Base-by-base conservation (phyloP, 805 yeast species). In the Debaryomyces prosopidis region DNA sequence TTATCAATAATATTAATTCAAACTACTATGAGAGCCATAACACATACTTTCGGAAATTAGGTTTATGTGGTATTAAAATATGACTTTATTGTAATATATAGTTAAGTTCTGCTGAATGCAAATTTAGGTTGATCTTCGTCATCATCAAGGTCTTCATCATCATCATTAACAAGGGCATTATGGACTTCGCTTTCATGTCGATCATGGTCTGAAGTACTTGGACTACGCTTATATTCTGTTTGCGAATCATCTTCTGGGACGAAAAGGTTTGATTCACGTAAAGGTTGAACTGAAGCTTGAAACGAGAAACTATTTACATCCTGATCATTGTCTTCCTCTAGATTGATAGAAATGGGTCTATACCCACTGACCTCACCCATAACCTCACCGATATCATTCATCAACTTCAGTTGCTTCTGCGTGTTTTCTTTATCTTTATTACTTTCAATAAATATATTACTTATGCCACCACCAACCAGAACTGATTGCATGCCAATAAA, bases 11-110 rank as follows among this genome's bases (percentile, higher is more conserved):
- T 43, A 35, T 38, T 27, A 33, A 33, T 12, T 46, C 47, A 27
- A 54, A 58, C 32, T 62, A 65, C 53, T 58, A 63, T 42, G 60
- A 60, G 28, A 61, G 54, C 30, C 76, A 71, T 48, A 63, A 61
- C 28, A 65, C 70, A 8, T 71, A 71, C 46, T 70, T 71, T 45
- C 59, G 76, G 39, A 57, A 49, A 26, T 44, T 71, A 57, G 75
- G 75, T 0, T 46, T 61, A 4, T 68, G 72, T 48, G 65, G 70
- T 36, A 43, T 58, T 23, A 39, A 19, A 20, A 31, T 43, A 11
- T 27, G 26, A 20, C 26, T 3, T 31, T 4, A 8, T 20, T 4
- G 34, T 32, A 31, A n/a, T 23, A 11, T 16, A 14, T 39, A 30
- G 16, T 35, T 26, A 44, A 15, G 36, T 23, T 43, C 60, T 55